Evolutionary conservation across 2,329 filamentous ascomycete species (phyloP).

Genomic region (Dothidotthia symphoricarpi): DNA sequence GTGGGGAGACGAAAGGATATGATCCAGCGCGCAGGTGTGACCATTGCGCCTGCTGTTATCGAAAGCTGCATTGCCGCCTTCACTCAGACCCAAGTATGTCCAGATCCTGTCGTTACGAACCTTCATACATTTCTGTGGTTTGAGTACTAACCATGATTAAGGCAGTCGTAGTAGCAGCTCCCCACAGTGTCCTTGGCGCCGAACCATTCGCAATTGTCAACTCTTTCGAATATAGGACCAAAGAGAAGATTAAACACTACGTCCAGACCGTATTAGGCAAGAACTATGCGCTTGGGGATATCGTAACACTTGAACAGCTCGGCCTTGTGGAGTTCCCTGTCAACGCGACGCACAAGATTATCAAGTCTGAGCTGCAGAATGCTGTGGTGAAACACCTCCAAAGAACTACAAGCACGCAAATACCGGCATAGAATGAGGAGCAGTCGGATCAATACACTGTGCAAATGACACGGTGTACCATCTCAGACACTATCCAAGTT

Average conservation of each 20-base stretch:
- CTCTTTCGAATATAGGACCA: neutral
- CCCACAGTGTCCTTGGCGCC: neutral
- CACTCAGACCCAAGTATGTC: conserved; percentile 1
- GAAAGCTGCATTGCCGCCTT: conserved; percentile 1
- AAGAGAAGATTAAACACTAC: neutral
- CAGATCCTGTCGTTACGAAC: neutral
- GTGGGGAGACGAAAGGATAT: conserved; percentile 1
- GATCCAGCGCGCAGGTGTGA: neutral
- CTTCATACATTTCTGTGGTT: no score
- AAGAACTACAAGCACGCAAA: no score
- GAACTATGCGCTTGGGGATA: neutral
- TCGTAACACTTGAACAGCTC: neutral
- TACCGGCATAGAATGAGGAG: no score
- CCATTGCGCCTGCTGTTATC: neutral
- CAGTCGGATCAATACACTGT: no score
- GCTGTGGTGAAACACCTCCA: neutral
- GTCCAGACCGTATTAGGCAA: neutral
- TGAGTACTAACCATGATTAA: neutral
- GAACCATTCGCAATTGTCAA: neutral
- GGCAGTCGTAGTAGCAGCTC: neutral
- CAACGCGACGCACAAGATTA: neutral
- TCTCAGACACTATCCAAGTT: no score
- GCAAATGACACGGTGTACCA: no score
- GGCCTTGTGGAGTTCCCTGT: neutral
- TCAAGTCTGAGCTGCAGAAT: neutral